Conservation (phyloP, 495 filamentous ascomycete species). For the Patellaria atrata region DNA sequence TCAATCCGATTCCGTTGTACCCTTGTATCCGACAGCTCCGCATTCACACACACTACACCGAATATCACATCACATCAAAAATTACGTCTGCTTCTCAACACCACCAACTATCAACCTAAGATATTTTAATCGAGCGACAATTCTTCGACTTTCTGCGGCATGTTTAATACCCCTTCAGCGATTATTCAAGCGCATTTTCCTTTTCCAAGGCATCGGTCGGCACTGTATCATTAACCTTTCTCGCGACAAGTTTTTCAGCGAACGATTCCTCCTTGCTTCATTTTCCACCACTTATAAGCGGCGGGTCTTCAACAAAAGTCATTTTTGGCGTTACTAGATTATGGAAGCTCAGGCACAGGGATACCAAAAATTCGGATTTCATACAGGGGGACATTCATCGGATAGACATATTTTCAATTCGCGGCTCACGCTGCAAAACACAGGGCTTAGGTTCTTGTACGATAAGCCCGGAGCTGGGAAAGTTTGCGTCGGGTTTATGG, state of each 20-base stretch:
- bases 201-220: conserved; percentile 1
- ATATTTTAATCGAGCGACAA: too few relatives aligned
- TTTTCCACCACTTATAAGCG: too few relatives aligned
- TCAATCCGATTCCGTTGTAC: too few relatives aligned
- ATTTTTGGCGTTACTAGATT: conserved; percentile 17
- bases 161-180: conserved; percentile 18
- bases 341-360: conserved; percentile 18
- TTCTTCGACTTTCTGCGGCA: conserved; percentile 12
- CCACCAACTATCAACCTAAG: too few relatives aligned
- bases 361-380: conserved; percentile 19
- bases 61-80: too few relatives aligned
- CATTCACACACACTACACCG: too few relatives aligned
- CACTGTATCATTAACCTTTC: conserved; percentile 7
- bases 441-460: conserved; percentile 15
- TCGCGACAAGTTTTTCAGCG: conserved; percentile 1
- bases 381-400: conserved; percentile 10
- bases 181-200: conserved; percentile 8
- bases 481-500: conserved; percentile 6
- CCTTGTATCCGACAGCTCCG: too few relatives aligned
- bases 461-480: conserved; percentile 14
- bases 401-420: conserved; percentile 17
- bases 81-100: too few relatives aligned
- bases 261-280: conserved; percentile 3
- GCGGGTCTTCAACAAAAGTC: too few relatives aligned
- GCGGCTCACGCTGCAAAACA: conserved; percentile 15